phyloP scores from a whole-genome alignment of 441 rosid species.

The Populus hybrid region DNA sequence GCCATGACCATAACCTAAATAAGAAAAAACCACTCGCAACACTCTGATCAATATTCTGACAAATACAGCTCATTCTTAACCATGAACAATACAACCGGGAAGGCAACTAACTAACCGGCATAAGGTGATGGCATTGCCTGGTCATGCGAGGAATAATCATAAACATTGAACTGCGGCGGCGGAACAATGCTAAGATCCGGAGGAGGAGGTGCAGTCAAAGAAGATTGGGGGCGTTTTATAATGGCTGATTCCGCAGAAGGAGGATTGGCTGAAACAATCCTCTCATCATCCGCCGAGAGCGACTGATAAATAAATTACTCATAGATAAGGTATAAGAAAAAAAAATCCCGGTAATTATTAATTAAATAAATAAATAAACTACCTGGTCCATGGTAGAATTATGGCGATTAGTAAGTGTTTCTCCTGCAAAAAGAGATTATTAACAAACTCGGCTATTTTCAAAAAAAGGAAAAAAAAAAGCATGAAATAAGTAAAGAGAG shows the following conservation, averaged over 20 bases:
- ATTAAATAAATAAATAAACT: slow-evolving; percentile 4
- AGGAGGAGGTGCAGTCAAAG: slow-evolving; percentile 17
- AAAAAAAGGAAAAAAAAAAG: no score
- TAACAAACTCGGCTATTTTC: neutral
- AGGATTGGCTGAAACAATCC: slow-evolving; percentile 48
- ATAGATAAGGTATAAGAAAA: no score
- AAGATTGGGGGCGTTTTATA: slow-evolving; percentile 27
- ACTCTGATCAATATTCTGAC: neutral
- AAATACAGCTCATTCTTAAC: neutral
- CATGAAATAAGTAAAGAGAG: neutral
- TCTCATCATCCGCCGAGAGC: slow-evolving; percentile 44
- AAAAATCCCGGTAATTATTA: neutral
- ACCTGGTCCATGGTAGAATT: slow-evolving; percentile 42
- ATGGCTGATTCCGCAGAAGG: slow-evolving; percentile 44
- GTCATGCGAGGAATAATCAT: slow-evolving; percentile 20
- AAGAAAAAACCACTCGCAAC: slow-evolving; percentile 10
- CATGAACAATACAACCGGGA: neutral
- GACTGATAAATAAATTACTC: slow-evolving; percentile 38
- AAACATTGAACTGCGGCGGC: slow-evolving; percentile 20
- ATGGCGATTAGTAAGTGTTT: slow-evolving; percentile 33
- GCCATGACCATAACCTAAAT: slow-evolving; percentile 43
- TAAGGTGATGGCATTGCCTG: slow-evolving; percentile 22
- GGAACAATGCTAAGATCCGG: slow-evolving; percentile 29
- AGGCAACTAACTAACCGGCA: slow-evolving; percentile 24
- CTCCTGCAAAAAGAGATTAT: slow-evolving; percentile 34